phyloP scores from a whole-genome alignment of 1,139 yeast species.

The Yamadazyma songkhlaensis region DNA sequence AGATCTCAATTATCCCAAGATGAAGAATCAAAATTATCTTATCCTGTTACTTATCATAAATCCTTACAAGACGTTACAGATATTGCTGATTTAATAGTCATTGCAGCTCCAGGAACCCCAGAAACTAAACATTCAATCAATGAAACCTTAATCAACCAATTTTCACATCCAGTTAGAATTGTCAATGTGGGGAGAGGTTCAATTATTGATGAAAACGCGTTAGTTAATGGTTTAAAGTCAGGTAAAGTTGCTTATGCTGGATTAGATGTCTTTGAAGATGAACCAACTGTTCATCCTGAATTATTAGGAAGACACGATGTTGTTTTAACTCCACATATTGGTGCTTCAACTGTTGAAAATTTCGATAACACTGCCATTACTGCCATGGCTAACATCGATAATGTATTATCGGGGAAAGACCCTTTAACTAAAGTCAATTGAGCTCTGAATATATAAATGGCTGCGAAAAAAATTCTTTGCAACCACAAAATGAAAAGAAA shows the following conservation, averaged over 20 bases:
- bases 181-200: slow-evolving; percentile 79
- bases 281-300: slow-evolving; percentile 56
- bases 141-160: slow-evolving; percentile 41
- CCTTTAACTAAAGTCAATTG: slow-evolving; percentile 39
- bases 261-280: slow-evolving; percentile 73
- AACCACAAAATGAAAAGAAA: slow-evolving; percentile 1
- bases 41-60: slow-evolving; percentile 42
- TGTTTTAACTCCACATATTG: slow-evolving; percentile 74
- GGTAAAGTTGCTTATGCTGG: slow-evolving; percentile 77
- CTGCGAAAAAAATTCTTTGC: slow-evolving; percentile 1
- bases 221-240: slow-evolving; percentile 61
- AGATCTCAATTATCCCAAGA: slow-evolving; percentile 44
- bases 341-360: slow-evolving; percentile 61
- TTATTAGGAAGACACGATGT: slow-evolving; percentile 63
- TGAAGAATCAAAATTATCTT: slow-evolving; percentile 39
- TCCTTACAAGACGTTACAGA: slow-evolving; percentile 31
- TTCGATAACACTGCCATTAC: slow-evolving; percentile 45
- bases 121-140: slow-evolving; percentile 59
- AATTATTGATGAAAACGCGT: slow-evolving; percentile 69
- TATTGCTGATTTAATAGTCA: slow-evolving; percentile 56
- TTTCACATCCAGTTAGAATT: slow-evolving; percentile 54
- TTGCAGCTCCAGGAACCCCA: slow-evolving; percentile 67
- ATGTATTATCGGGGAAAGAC: slow-evolving; percentile 30
- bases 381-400: slow-evolving; percentile 46
- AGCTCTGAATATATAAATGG: background rate